Conservation (phyloP, 179 eudicot species). For the Sideroxylon spinosum region DNA sequence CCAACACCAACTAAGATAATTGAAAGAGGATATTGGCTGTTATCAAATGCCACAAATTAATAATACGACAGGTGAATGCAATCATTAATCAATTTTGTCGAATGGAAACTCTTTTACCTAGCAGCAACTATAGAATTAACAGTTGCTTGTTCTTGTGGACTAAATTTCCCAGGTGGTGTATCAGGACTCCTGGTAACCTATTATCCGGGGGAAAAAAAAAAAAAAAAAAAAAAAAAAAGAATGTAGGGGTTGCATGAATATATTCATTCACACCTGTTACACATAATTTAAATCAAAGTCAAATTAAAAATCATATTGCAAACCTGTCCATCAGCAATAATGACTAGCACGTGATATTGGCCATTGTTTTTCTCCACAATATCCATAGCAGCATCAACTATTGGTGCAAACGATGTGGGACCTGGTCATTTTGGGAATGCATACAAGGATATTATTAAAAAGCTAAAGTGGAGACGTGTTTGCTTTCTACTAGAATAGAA, state of each 20-base stretch:
- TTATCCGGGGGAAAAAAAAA: too few relatives aligned
- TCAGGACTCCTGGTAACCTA: slow-evolving; percentile 57
- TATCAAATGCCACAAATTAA: slow-evolving; percentile 7
- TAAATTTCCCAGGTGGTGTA: slow-evolving; percentile 49
- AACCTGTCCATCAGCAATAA: slow-evolving; percentile 90
- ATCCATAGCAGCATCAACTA: slow-evolving; percentile 70
- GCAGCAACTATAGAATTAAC: slow-evolving; percentile 70
- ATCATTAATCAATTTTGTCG: slow-evolving; percentile 1
- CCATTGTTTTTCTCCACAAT: slow-evolving; percentile 61
- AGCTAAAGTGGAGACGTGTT: not conserved
- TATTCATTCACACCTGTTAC: not conserved
- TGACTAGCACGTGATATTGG: slow-evolving; percentile 86
- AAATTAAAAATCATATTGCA: not conserved
- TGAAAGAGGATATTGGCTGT: slow-evolving; percentile 74
- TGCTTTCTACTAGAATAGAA: not conserved
- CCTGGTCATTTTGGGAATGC: slow-evolving; percentile 35
- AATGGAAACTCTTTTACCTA: slow-evolving; percentile 37
- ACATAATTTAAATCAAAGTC: not conserved
- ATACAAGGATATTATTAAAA: not conserved
- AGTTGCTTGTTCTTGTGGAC: slow-evolving; percentile 79
- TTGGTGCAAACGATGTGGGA: slow-evolving; percentile 83
- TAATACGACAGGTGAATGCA: not conserved
- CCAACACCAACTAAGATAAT: slow-evolving; percentile 82
- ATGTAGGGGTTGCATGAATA: not conserved
- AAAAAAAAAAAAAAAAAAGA: not conserved